Percentiles rank a stretch among this genome's conserved stretches.
Conservation (phyloP, 164 flowering plant genomes). For the Aristolochia fimbriata region DNA sequence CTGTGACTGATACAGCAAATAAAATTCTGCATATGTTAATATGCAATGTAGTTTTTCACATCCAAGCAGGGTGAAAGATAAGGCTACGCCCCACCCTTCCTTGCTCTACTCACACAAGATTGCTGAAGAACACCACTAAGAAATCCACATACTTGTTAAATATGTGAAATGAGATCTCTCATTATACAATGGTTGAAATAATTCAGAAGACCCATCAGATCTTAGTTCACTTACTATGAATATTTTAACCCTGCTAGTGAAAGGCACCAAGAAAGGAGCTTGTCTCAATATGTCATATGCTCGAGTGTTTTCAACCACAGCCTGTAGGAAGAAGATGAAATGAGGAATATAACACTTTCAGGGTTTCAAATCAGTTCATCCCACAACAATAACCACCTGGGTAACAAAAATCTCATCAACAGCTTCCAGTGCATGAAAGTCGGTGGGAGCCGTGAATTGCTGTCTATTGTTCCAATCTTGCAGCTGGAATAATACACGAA, state of each 20-base stretch:
- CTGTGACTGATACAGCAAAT: constrained; percentile 46
- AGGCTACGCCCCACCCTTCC: no score
- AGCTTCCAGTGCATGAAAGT: constrained; percentile 88
- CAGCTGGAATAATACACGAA: constrained; percentile 35
- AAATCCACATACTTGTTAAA: no score
- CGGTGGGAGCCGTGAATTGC: constrained; percentile 63
- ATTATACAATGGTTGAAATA: neutral
- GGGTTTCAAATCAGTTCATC: neutral
- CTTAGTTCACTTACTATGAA: constrained; percentile 58
- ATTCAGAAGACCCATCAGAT: neutral
- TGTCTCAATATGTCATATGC: constrained; percentile 74
- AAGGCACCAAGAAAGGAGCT: constrained; percentile 93
- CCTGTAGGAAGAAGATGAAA: constrained; percentile 32
- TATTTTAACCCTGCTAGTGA: constrained; percentile 88
- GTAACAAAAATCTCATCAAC: constrained; percentile 73
- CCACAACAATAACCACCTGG: constrained; percentile 38
- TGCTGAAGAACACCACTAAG: no score
- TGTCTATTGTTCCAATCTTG: constrained; percentile 96
- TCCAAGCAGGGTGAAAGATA: no score
- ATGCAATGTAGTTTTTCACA: no score
- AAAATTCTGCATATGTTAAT: neutral
- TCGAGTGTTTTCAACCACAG: constrained; percentile 60
- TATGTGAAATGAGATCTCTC: no score
- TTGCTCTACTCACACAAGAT: no score
- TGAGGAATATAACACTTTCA: neutral